A percentile compares a stretch with the other conserved stretches of the same genome.
These are phyloP conservation scores for Colletotrichum nymphaeae DNA, from an alignment of 2,329 filamentous ascomycete species.

Conservation along the genomic window DNA sequence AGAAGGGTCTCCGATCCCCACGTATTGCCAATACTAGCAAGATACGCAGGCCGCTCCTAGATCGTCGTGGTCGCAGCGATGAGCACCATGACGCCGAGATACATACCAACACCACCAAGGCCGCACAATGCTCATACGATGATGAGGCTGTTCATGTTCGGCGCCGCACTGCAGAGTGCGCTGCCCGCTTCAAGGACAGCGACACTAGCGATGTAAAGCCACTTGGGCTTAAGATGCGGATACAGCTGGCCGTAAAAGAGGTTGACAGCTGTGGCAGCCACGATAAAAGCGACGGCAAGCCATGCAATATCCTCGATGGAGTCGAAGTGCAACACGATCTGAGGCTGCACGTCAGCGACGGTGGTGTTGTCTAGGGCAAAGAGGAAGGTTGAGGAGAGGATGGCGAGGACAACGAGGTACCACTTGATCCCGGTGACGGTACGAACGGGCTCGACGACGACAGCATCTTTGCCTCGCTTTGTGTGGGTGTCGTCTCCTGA, in stretches of 20 bases:
- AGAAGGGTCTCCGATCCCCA: no score
- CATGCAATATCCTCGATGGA: conserved; percentile 51
- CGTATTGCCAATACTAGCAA: conserved; percentile 39
- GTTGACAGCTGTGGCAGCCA: conserved; percentile 18
- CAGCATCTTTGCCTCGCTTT: conserved; percentile 1
- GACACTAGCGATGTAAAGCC: conserved; percentile 45
- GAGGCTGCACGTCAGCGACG: conserved; percentile 56
- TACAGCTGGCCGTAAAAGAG: conserved; percentile 41
- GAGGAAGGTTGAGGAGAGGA: conserved; percentile 43
- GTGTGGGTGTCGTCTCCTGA: conserved; percentile 21
- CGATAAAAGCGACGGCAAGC: conserved; percentile 47
- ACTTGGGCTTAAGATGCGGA: conserved; percentile 46
- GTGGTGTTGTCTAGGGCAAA: conserved; percentile 57
- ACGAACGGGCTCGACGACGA: background rate
- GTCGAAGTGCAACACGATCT: conserved; percentile 50
- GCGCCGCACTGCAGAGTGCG: conserved; percentile 52
- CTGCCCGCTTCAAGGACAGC: conserved; percentile 52
- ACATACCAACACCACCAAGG: conserved; percentile 45
- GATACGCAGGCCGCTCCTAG: conserved; percentile 34
- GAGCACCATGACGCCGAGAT: conserved; percentile 32
- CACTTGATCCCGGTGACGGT: conserved; percentile 33
- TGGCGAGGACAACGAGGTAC: conserved; percentile 35
- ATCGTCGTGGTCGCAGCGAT: conserved; percentile 21
- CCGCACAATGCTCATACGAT: conserved; percentile 55
- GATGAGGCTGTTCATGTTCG: conserved; percentile 55